phyloP scores from a whole-genome alignment of 306 rosid genomes.

The barrel medic (Medicago truncatula) region MtrunA17r5.0-ANR NC_053044.1:24921001-24921500 shows the following conservation, averaged over 20 bases:
- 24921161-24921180: neutral
- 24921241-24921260: constrained; percentile 42
- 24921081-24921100: constrained; percentile 78
- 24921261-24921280: constrained; percentile 19
- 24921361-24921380: constrained; percentile 7
- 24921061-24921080: constrained; percentile 90
- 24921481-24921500: neutral
- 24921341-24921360: constrained; percentile 26
- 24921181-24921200: constrained; percentile 37
- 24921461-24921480: neutral
- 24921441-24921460: neutral
- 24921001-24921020: constrained; percentile 90
- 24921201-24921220: constrained; percentile 26
- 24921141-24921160: constrained; percentile 28
- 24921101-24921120: constrained; percentile 66
- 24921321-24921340: constrained; percentile 27
- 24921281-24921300: constrained; percentile 34
- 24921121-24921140: constrained; percentile 82
- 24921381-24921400: constrained; percentile 4
- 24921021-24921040: constrained; percentile 85
- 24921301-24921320: constrained; percentile 28
- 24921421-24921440: constrained; percentile 1
- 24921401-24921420: neutral
- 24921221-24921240: constrained; percentile 31
- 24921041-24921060: constrained; percentile 89